Base-by-base conservation (phyloP, 2,329 filamentous ascomycete genomes). In the Pleurostoma richardsiae region DNA sequence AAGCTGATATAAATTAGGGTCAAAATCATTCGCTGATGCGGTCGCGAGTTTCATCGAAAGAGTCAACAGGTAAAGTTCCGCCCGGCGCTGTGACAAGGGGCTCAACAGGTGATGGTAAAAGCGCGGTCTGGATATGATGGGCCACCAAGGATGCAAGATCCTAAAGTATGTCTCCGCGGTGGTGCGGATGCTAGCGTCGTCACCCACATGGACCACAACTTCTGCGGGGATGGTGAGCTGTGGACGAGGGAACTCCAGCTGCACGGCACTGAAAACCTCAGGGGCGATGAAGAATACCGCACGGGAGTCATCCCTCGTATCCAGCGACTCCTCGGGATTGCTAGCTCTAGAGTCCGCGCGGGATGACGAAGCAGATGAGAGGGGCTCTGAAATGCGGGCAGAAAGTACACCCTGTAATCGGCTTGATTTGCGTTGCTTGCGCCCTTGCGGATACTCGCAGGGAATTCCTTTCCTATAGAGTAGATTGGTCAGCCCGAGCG, bases 21-120 rank as follows among this genome's bases (percentile, higher is more conserved):
- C 19, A 19, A 19, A 19, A 6, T 60, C 40, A 5, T 49, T 40
- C 6, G 54, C 52, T n/a, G 49, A 43, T 38, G 54, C 47, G 46
- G 39, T 60, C 19, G 40, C 46, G 5, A 66, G 51, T 45, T 58
- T 60, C 55, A 65, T 61, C 33, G 47, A 50, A 4, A 63, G 45
- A 10, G 64, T 46, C 10, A 65, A 52, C n/a, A 65, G 52, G 4
- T 52, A 48, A 4, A 57, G 44, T 49, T 64, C 57, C 7, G 54
- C 47, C 4, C 42, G 48, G 7, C 52, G 48, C 31, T 59, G 56
- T 29, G 56, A 47, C 6, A 47, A 48, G 7, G 53, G 54, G 28
- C 54, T 56, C 10, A 52, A 49, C 30, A 58, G 46, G 33, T 49
- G 40, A 26, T 52, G 46, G 41, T 54, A 54, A 44, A 59, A 51